Base-by-base conservation (phyloP, 768 basidiomycete species). In the Kwoniella sp. region DNA sequence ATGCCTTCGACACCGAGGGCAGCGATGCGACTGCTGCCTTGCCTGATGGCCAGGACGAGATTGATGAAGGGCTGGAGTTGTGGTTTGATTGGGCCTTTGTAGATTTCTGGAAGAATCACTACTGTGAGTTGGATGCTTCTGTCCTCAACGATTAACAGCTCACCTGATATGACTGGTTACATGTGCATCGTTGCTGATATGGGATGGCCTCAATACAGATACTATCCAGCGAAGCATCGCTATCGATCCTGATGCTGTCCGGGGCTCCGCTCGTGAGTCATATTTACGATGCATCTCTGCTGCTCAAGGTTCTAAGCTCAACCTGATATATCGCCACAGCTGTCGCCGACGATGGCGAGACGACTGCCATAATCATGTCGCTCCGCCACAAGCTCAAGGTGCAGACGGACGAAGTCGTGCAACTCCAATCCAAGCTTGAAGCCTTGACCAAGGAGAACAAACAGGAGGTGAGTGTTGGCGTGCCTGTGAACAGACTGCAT, bases 81-180 rank as follows among this genome's bases (percentile, higher is more conserved):
- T 98, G 96, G 96, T 91, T 98, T 76, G 94, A 98, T 79, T 98
- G 94, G 92, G 86, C 89, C 0, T 98, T 98, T 81, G 87, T 96
- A 5, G 96, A 99, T 81, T 99, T 97, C 80, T 94, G 92, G 90
- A 98, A 98, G 83, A 93, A 92, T 52, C 94, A 95, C 76, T 96
- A 93, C 76, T 92, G 95, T 95, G 73, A 77, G 90, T 81, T 26
- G 5, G 47, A 34, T 48, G 1, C 17, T 28, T 29, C 26, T 31
- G 13, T 55, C 23, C n/a, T 1, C 12, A 12, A 31, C 3, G 30
- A n/a, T 2, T 60, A 11, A 20, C 28, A n/a, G 58, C 3, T 41
- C 57, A 17, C 41, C 26, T 12, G 13, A 9, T 20, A 45, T 8
- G 38, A 58, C 57, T 41, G n/a, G n/a, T n/a, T n/a, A n/a, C n/a